Base-by-base conservation (phyloP, 2,329 filamentous ascomycete species). In the Sarocladium oryzae region DNA sequence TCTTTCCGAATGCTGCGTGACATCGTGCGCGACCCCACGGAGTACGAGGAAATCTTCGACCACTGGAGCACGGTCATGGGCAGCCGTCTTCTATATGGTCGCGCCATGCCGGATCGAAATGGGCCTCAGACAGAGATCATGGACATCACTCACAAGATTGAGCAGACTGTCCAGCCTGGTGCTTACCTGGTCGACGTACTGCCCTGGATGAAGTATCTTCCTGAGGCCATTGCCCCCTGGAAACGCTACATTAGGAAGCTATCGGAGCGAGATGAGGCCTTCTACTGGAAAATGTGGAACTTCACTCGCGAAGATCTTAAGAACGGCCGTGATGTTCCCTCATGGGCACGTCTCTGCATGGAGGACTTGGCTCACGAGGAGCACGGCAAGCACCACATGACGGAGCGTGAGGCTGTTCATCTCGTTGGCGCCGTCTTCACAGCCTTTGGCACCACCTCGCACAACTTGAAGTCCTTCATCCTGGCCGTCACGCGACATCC, bases 381-480 rank as follows among this genome's bases (percentile, higher is more conserved):
- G 21, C 9, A 24, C 6, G 33, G 21, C 30, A 36, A 49, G 10
- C 32, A 50, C 13, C 33, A 20, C 18, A 45, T 61, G n/a, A 56
- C 54, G 16, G 52, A 55, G 5, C 53, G 55, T 21, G 65, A 67
- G 50, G 57, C 57, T 21, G 55, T 61, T 2, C 62, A 63, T 55
- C 58, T 61, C n/a, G 54, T 66, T 0, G 61, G 64, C 2, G 60
- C 62, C 4, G 55, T 69, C 10, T 49, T 35, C 46, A 61, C 70
- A 20, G 66, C 64, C 30, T 68, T 67, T 0, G 69, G 68, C 9
- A 63, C 62, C 20, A 32, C 66, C 0, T 58, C 65, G 2, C 59
- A 64, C 32, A 58, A 60, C 11, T 37, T 65, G 18, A 56, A 58
- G 41, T 58, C 57, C 15, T 63, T 63, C 23, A 54, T 61, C 23